Evolutionary conservation across 2,329 filamentous ascomycete species (phyloP).

Genomic region (Sarocladiaceae sp.): DNA sequence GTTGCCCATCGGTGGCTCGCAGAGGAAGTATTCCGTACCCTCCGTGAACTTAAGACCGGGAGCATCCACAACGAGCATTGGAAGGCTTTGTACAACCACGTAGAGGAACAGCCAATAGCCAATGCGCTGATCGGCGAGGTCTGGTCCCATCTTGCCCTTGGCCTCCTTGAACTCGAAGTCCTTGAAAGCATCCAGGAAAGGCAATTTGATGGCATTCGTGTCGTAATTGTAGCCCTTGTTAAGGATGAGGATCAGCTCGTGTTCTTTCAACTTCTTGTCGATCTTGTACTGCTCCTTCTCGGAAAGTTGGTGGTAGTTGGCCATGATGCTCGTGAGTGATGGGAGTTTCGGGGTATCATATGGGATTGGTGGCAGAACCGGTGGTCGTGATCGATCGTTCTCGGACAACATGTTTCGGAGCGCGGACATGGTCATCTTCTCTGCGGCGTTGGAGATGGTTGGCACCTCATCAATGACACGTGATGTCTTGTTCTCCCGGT

Average conservation of each 20-base stretch:
- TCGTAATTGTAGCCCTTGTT: slow-evolving; percentile 79
- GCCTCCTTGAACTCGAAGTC: slow-evolving; percentile 68
- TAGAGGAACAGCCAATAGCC: slow-evolving; percentile 83
- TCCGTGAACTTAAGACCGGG: slow-evolving; percentile 65
- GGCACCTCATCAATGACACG: slow-evolving; percentile 67
- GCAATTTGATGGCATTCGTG: slow-evolving; percentile 49
- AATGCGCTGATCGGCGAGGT: slow-evolving; percentile 66
- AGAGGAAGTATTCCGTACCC: slow-evolving; percentile 78
- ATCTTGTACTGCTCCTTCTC: slow-evolving; percentile 72
- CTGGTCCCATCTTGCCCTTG: slow-evolving; percentile 57
- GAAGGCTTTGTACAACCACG: slow-evolving; percentile 70
- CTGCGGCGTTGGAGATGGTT: slow-evolving; percentile 49
- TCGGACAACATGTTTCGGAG: slow-evolving; percentile 78
- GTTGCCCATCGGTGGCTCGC: slow-evolving; percentile 67
- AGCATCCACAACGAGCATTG: slow-evolving; percentile 73
- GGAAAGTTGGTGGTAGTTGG: slow-evolving; percentile 60
- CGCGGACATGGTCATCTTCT: slow-evolving; percentile 61
- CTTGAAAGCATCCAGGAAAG: slow-evolving; percentile 67
- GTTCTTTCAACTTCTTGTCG: slow-evolving; percentile 67
- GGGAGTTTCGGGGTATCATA: slow-evolving; percentile 83
- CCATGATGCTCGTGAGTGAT: slow-evolving; percentile 59
- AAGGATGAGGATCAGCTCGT: slow-evolving; percentile 74
- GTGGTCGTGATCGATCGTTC: slow-evolving; percentile 84
- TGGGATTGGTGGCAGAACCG: slow-evolving; percentile 85
- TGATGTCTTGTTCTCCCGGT: slow-evolving; percentile 73